Conservation (phyloP, 2,329 filamentous ascomycete genomes). For the Aspergillus sp. region DNA sequence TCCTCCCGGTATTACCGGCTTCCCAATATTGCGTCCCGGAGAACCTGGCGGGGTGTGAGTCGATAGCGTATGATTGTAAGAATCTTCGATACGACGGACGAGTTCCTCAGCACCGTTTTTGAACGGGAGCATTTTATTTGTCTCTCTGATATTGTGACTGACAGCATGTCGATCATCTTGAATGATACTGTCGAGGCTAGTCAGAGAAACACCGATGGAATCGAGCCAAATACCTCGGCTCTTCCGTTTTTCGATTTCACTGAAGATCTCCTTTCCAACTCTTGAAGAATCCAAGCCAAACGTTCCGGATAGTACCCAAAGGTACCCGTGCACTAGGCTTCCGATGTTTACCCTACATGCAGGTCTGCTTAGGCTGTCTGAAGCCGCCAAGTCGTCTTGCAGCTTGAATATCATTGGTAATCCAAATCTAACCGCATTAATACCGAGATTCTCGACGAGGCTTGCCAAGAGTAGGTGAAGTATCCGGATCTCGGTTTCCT, state of each 20-base stretch:
- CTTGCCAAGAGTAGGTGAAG: conserved; percentile 74
- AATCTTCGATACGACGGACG: conserved; percentile 70
- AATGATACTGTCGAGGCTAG: conserved; percentile 61
- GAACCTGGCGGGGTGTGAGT: conserved; percentile 69
- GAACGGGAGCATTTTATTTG: conserved; percentile 65
- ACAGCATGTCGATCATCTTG: conserved; percentile 38
- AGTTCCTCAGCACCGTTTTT: conserved; percentile 66
- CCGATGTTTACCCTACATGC: conserved; percentile 75
- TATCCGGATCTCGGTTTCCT: conserved; percentile 72
- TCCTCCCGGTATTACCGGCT: conserved; percentile 58
- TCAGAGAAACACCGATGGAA: conserved; percentile 68
- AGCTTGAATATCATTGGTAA: conserved; percentile 86
- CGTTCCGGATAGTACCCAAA: conserved; percentile 74
- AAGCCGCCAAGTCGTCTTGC: conserved; percentile 70
- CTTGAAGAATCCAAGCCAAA: conserved; percentile 73
- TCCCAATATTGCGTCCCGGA: conserved; percentile 63
- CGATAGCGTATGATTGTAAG: conserved; percentile 62
- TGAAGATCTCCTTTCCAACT: conserved; percentile 69
- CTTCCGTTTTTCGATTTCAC: conserved; percentile 73
- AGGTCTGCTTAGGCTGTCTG: conserved; percentile 41
- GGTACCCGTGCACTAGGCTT: conserved; percentile 84
- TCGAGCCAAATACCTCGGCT: conserved; percentile 77
- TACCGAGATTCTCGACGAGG: conserved; percentile 73
- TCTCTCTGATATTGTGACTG: conserved; percentile 44
- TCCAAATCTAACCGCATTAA: conserved; percentile 76